Conservation (phyloP, 2,329 filamentous ascomycete species). For the Aschersonia sp. region DNA sequence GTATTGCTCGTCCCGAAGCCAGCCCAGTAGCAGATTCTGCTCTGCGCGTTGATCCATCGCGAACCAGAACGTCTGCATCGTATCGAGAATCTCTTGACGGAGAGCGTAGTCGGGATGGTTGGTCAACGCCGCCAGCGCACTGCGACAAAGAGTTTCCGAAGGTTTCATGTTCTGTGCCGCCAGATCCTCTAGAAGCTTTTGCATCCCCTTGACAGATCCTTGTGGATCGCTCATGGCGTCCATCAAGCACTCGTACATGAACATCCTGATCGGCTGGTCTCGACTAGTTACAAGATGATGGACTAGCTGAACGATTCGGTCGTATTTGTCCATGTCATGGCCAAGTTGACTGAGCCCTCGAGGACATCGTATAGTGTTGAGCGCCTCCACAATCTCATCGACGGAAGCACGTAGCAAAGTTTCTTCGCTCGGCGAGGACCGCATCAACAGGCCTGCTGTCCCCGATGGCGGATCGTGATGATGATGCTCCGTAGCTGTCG, state of each 20-base stretch:
- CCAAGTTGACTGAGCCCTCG: conserved; percentile 6
- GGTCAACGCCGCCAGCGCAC: conserved; percentile 56
- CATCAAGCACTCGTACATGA: conserved; percentile 63
- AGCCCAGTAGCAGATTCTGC: conserved; percentile 54
- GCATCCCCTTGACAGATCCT: conserved; percentile 54
- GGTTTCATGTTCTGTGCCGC: conserved; percentile 41
- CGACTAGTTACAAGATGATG: conserved; percentile 44
- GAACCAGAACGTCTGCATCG: conserved; percentile 60
- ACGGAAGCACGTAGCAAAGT: conserved; percentile 6
- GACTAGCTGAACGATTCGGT: conserved; percentile 28
- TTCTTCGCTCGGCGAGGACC: conserved; percentile 7
- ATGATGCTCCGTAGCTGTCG: not conserved
- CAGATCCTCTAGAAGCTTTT: conserved; percentile 60
- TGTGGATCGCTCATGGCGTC: conserved; percentile 51
- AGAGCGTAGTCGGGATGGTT: conserved; percentile 78
- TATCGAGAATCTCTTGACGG: conserved; percentile 53
- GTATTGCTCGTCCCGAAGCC: conserved; percentile 69
- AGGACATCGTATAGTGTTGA: conserved; percentile 12
- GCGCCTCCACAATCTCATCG: conserved; percentile 13
- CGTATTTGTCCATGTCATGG: conserved; percentile 11
- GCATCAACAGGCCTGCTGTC: conserved; percentile 7
- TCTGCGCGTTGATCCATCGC: conserved; percentile 37
- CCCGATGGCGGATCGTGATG: not conserved
- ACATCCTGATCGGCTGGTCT: conserved; percentile 36
- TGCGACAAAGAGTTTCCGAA: conserved; percentile 56